Conservation (phyloP, 371 early-diverging fungal genomes). For the Mucor racemosus region DNA sequence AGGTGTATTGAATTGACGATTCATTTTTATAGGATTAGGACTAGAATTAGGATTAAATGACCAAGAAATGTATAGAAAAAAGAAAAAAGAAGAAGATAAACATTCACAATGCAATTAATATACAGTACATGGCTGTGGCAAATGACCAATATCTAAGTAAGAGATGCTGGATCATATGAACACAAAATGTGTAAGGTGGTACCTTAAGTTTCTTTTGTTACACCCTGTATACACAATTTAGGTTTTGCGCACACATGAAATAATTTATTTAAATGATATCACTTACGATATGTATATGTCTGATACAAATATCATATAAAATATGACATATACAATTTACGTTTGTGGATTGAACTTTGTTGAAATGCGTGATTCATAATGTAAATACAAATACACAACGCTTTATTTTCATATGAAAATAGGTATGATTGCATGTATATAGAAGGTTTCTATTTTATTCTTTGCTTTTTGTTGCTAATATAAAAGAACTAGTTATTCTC, state of each 20-base stretch:
- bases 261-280: not conserved
- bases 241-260: slow-evolving; percentile 1
- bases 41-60: too few relatives aligned
- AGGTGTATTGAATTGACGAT: slow-evolving; percentile 17
- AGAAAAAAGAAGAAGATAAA: not conserved
- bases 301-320: not conserved
- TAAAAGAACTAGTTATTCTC: not conserved
- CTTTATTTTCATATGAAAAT: not conserved
- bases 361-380: too few relatives aligned
- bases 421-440: too few relatives aligned
- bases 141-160: not conserved
- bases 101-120: slow-evolving; percentile 2
- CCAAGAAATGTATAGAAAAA: not conserved
- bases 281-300: not conserved
- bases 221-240: not conserved
- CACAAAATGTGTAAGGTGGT: slow-evolving; percentile 4
- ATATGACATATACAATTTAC: too few relatives aligned
- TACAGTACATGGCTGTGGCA: not conserved
- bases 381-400: too few relatives aligned
- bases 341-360: too few relatives aligned
- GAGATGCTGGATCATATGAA: slow-evolving; percentile 3
- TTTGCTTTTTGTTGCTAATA: too few relatives aligned
- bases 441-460: too few relatives aligned
- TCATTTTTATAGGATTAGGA: not conserved
- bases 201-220: not conserved